phyloP scores from a whole-genome alignment of 352 stramenopile genomes.

The Globisporangium yorkense region DNA sequence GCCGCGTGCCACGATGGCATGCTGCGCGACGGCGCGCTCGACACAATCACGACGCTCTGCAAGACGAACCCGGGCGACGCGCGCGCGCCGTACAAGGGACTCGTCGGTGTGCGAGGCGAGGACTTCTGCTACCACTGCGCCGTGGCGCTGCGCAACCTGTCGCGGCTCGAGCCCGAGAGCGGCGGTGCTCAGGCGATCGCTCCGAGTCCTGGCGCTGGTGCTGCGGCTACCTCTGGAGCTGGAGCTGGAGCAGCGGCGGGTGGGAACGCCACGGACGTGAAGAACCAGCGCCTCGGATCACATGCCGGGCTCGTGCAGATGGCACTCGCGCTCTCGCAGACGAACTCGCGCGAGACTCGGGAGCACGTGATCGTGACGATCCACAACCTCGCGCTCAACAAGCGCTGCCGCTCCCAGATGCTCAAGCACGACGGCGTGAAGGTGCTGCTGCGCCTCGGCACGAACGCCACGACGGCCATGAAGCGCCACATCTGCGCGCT shows the following conservation, averaged over 20 bases:
- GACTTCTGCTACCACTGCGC: slow-evolving; percentile 61
- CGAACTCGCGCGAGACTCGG: slow-evolving; percentile 37
- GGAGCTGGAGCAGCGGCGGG: slow-evolving; percentile 9
- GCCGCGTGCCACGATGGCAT: slow-evolving; percentile 61
- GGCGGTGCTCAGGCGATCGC: neutral
- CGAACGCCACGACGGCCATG: slow-evolving; percentile 28
- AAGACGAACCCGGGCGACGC: slow-evolving; percentile 33
- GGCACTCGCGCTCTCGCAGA: slow-evolving; percentile 45
- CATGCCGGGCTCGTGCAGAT: slow-evolving; percentile 54
- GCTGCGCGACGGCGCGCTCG: slow-evolving; percentile 65
- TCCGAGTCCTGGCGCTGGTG: slow-evolving; percentile 8
- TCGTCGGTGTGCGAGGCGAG: slow-evolving; percentile 59
- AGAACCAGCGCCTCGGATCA: slow-evolving; percentile 41
- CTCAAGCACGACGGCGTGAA: slow-evolving; percentile 81
- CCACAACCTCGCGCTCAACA: slow-evolving; percentile 54
- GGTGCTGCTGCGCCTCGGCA: slow-evolving; percentile 45
- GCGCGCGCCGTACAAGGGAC: slow-evolving; percentile 44
- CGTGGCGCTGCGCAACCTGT: slow-evolving; percentile 64
- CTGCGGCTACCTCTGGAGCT: slow-evolving; percentile 35
- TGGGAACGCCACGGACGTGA: slow-evolving; percentile 30
- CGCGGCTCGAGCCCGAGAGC: slow-evolving; percentile 22
- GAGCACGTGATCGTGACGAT: slow-evolving; percentile 66
- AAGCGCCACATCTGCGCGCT: slow-evolving; percentile 66
- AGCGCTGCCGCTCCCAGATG: slow-evolving; percentile 52
- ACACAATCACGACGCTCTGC: slow-evolving; percentile 43